Evolutionary conservation across 805 yeast genomes (phyloP).

Genomic region (Jamesozyma lodderae): DNA sequence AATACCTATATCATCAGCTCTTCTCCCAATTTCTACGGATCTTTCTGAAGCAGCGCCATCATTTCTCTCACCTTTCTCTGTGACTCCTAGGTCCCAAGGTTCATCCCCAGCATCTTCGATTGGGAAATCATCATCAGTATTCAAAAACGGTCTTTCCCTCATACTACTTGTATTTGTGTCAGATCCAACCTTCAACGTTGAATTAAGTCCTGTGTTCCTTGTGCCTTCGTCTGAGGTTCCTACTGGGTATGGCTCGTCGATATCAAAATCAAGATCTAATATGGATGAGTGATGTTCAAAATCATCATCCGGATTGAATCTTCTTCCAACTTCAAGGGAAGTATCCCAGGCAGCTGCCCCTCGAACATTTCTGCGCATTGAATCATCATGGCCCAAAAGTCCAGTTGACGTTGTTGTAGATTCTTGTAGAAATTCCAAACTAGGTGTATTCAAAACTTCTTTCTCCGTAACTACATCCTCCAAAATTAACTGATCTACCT

Average conservation of each 20-base stretch:
- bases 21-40: conserved; percentile 63
- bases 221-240: conserved; percentile 1
- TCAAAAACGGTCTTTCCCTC: too few species aligned
- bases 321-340: conserved; percentile 28
- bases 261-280: conserved; percentile 2
- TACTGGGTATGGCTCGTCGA: background rate
- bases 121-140: conserved; percentile 19
- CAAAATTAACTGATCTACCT: conserved; percentile 50
- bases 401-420: conserved; percentile 9
- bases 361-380: conserved; percentile 23
- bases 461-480: conserved; percentile 73
- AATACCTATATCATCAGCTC: conserved; percentile 26
- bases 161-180: background rate
- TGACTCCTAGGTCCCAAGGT: conserved; percentile 26
- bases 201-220: background rate
- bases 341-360: conserved; percentile 29
- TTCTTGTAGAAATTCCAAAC: conserved; percentile 32
- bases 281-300: conserved; percentile 7
- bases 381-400: conserved; percentile 13
- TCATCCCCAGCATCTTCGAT: conserved; percentile 18
- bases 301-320: conserved; percentile 17
- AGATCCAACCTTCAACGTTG: background rate
- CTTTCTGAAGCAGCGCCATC: conserved; percentile 34
- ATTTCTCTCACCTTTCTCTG: conserved; percentile 10
- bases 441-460: conserved; percentile 63